These are phyloP conservation scores for Gloeostereum incarnatum DNA, from an alignment of 768 basidiomycete genomes.

Conservation along the genomic window DNA sequence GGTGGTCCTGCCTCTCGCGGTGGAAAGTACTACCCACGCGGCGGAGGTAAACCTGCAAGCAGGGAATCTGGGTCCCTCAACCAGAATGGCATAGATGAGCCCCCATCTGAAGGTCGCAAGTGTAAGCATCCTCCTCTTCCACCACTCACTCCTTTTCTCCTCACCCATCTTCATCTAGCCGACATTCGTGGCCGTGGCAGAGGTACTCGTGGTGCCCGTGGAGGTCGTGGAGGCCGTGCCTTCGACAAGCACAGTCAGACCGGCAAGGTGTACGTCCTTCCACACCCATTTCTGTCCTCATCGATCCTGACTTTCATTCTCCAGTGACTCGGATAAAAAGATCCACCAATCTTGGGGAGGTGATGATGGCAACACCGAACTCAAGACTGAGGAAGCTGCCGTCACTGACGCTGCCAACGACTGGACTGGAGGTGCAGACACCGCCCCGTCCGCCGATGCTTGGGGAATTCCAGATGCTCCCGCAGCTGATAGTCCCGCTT, in stretches of 20 bases:
- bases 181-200: conserved; percentile 41
- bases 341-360: conserved; percentile 93
- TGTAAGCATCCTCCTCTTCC: conserved; percentile 17
- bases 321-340: conserved; percentile 91
- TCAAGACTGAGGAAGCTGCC: conserved; percentile 73
- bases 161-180: conserved; percentile 17
- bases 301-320: conserved; percentile 10
- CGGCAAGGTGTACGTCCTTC: conserved; percentile 62
- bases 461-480: conserved; percentile 22
- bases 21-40: conserved; percentile 44
- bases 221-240: conserved; percentile 59
- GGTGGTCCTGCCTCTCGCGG: conserved; percentile 40
- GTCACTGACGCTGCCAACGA: conserved; percentile 60
- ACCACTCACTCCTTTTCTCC: conserved; percentile 5
- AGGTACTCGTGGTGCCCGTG: conserved; percentile 38
- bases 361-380: conserved; percentile 78
- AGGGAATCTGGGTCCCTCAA: conserved; percentile 17
- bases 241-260: conserved; percentile 86
- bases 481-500: conserved; percentile 22
- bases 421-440: conserved; percentile 18
- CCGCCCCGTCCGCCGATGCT: conserved; percentile 18
- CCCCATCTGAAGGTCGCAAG: conserved; percentile 17
- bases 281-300: conserved; percentile 3
- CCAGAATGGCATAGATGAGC: conserved; percentile 16
- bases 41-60: conserved; percentile 23